Evolutionary conservation across 805 yeast species (phyloP), one percentile per base, ranked within the genome.

Genomic region (Saturnispora mendoncae): DNA sequence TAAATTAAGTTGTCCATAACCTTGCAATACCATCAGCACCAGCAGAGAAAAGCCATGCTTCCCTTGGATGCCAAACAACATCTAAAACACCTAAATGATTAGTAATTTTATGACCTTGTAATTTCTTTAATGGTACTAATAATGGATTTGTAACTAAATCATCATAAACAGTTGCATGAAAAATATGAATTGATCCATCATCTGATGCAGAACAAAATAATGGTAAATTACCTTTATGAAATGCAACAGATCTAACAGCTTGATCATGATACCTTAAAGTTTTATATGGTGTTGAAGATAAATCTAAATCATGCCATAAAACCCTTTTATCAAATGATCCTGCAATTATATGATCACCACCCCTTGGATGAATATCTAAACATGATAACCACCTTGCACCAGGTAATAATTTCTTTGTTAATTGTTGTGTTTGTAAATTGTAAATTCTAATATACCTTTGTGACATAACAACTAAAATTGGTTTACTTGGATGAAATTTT

Each of bases 11-110:
- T 21, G 98, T 92, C 98, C 98, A 92, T 55, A 92, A 67, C 56
- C 95, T 78, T 5, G 97, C 97, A 32, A 86, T 78, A 46, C 94
- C 86, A 64, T 92, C 98, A 18, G 97, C 97, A 54, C 97, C 98
- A 9, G 95, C 85, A 58, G 92, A 80, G 61, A 92, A 87, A 57
- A 92, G 70, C 98, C 98, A 92, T 0, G 98, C 96, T 65, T 92
- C 97, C 54, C 80, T 78, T 50, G 97, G 97, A 70, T 92, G 98
- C 98, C 98, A 92, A 38, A 76, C 75, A 37, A 83, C 74, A 56
- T 79, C 82, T 56, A 92, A 69, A 13, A 92, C 94, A 57, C 98
- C 98, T 43, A 92, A 66, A 56, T 83, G 80, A 52, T 76, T 75
- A 17, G 77, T 67, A 36, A 86, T 72, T 59, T 81, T 79, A 64